A percentile compares a stretch with the other conserved stretches of the same genome.
These are phyloP conservation scores for Fusarium sp. DNA, from an alignment of 2,329 filamentous ascomycete genomes.

Conservation along the genomic window DNA sequence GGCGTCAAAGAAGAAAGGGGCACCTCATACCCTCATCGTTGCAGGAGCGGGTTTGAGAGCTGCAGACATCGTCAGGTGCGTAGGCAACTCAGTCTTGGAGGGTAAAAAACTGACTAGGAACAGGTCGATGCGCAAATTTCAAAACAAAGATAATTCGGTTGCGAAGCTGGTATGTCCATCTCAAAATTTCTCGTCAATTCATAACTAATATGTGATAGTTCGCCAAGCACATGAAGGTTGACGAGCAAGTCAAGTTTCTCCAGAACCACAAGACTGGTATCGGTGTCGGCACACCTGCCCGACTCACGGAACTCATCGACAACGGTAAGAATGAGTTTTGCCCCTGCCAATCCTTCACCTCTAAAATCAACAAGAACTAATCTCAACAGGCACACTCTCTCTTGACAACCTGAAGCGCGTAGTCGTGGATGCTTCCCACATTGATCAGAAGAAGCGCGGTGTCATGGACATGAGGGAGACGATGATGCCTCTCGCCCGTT, in stretches of 20 bases:
- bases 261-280: constrained; percentile 78
- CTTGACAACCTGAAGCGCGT: constrained; percentile 77
- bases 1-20: constrained; percentile 73
- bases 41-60: constrained; percentile 84
- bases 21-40: constrained; percentile 89
- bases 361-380: constrained; percentile 3
- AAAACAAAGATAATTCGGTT: constrained; percentile 78
- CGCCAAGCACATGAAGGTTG: constrained; percentile 96
- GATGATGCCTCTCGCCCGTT: constrained; percentile 78
- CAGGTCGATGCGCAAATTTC: constrained; percentile 78
- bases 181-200: background rate
- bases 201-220: constrained; percentile 60
- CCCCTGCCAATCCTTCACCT: background rate
- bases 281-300: constrained; percentile 87
- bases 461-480: constrained; percentile 97
- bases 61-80: constrained; percentile 80
- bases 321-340: constrained; percentile 65
- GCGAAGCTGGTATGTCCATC: constrained; percentile 73
- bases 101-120: constrained; percentile 26
- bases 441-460: constrained; percentile 93
- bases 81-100: background rate
- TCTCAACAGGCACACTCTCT: constrained; percentile 68
- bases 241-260: constrained; percentile 82
- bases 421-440: constrained; percentile 89
- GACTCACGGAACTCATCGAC: constrained; percentile 83